Evolutionary conservation across 768 basidiomycete genomes (phyloP), one percentile per base, ranked within the genome.

Genomic region (Lentinula lateritia): DNA sequence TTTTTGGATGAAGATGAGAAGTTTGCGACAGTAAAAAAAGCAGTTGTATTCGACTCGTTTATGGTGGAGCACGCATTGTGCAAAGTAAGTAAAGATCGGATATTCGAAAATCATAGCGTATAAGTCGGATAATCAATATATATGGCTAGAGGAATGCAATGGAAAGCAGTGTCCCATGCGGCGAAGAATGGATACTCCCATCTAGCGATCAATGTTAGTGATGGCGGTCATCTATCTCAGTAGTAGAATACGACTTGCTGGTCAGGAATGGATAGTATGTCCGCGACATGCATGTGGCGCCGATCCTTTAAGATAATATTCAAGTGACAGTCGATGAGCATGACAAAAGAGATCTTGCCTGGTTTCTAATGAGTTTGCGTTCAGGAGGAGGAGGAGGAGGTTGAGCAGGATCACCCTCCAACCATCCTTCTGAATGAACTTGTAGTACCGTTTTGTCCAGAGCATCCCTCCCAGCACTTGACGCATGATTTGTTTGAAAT

Each of bases 181-280:
- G 96, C 95, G 69, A 99, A 98, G 82, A 97, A 98, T 0, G 97
- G 97, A 72, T 98, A 98, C 75, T 99, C 97, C 97, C 97, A 92
- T 72, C 89, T 92, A 57, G 23, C 34, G 5, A 52, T 54, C 39
- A 56, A 63, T 55, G 66, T 52, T 56, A 55, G 16, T 45, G 41
- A 58, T 20, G 46, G 46, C 42, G 41, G 39, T 35, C 20, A 48
- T 52, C 28, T 28, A 28, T 28, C 56, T 6, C 5, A 34, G 5
- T 39, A 38, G 52, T 6, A 55, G 16, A 28, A n/a, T 3, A 36
- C n/a, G 15, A 74, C 82, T 20, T 63, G 96, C 89, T 99, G 98
- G 75, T 99, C 96, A 5, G 97, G 97, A 96, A 99, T 98, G 12
- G 95, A 98, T 43, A 99, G 82, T 64, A 99, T 87, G 70, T 99